Base-by-base conservation (phyloP, 2,329 filamentous ascomycete genomes). In the Aspergillus candidus region DNA sequence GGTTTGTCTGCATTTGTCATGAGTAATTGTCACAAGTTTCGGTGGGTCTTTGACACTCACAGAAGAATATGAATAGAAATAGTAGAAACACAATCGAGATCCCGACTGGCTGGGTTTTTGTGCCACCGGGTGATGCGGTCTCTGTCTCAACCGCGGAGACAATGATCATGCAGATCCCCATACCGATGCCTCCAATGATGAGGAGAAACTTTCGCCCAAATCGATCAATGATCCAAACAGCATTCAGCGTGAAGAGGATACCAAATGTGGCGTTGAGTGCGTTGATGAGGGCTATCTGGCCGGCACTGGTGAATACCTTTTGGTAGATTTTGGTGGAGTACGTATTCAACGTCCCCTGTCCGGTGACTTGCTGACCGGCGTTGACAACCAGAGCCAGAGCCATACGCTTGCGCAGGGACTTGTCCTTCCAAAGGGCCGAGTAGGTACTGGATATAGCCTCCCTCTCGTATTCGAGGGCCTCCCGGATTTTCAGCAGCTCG, bases 271-370 rank as follows among this genome's bases (percentile, higher is more conserved):
- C 83, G 60, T 86, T 87, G 42, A 87, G 71, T 4, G 83, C 83
- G 61, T 87, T 87, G 72, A 87, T 87, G 29, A 87, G 72, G 50
- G 81, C 80, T 60, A 86, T 85, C 15, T 75, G 80, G 39, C 75
- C 69, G 43, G 65, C 68, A 42, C 66, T 72, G 17, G 68, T 73
- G 71, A 83, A 87, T 17, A 86, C 77, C 60, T 83, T 82, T 67
- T 84, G 78, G 71, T 87, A 87, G 57, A 87, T 83, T 54, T 79
- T 77, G n/a, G 82, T 84, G 14, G 78, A 83, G 72, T 87, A 87
- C 3, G 77, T 76, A 73, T 86, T 87, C 52, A 87, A 73, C 1
- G 82, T 83, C 50, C 83, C 84, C 64, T 87, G 83, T 14, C 83
- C 83, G 4, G 82, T 84, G 33, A 87, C 73, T 62, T 87, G 83